phyloP scores from a whole-genome alignment of 2,329 filamentous ascomycete genomes.

The Bipolaris sorokiniana region DNA sequence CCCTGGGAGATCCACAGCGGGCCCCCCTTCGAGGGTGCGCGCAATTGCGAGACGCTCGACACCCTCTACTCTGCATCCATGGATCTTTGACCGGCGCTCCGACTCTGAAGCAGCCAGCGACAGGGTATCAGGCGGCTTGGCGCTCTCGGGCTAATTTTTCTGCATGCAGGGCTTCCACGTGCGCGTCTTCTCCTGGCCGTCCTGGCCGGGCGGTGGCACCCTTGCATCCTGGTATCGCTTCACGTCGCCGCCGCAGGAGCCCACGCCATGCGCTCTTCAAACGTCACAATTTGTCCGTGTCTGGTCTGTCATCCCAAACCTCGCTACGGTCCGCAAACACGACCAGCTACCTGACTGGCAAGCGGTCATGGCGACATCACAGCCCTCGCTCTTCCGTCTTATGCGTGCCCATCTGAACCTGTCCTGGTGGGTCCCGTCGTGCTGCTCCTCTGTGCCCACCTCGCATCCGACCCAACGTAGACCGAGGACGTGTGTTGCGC shows the following conservation, averaged over 20 bases:
- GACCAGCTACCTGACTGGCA: constrained; percentile 15
- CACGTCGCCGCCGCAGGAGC: constrained; percentile 20
- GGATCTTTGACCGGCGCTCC: constrained; percentile 5
- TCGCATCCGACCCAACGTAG: constrained; percentile 25
- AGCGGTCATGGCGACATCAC: constrained; percentile 20
- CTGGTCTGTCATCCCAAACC: constrained; percentile 16
- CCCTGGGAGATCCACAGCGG: constrained; percentile 10
- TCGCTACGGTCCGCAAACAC: constrained; percentile 27
- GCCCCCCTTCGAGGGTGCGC: constrained; percentile 6
- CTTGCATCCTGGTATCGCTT: constrained; percentile 20
- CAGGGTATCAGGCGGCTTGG: constrained; percentile 8
- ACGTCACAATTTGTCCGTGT: constrained; percentile 28
- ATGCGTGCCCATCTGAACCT: constrained; percentile 12
- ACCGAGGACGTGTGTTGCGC: constrained; percentile 29
- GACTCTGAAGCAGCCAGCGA: constrained; percentile 11
- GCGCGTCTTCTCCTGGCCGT: constrained; percentile 17
- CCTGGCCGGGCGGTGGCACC: constrained; percentile 3
- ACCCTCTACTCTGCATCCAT: background rate
- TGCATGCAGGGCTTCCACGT: constrained; percentile 35
- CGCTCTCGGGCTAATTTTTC: constrained; percentile 17
- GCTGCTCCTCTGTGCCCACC: constrained; percentile 16
- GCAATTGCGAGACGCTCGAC: constrained; percentile 7
- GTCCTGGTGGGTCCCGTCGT: constrained; percentile 20
- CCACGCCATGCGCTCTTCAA: constrained; percentile 25
- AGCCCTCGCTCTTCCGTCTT: constrained; percentile 14